Conservation (phyloP, 345 rosid species). For the Microcos paniculata region DNA sequence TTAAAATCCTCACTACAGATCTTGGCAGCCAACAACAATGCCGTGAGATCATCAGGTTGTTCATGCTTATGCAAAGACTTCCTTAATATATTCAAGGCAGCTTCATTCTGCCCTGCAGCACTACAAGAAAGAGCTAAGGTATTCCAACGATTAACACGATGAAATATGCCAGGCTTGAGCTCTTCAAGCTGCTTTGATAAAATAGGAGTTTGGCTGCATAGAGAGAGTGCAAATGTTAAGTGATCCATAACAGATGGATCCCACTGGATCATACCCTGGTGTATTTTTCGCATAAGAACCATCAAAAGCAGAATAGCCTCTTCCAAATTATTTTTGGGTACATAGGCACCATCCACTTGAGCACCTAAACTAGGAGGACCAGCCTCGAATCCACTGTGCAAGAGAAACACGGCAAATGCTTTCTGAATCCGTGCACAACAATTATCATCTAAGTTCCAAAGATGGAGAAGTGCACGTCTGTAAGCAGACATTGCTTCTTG, state of each 20-base stretch:
- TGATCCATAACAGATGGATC: constrained; percentile 88
- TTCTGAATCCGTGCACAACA: constrained; percentile 85
- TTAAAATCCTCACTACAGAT: constrained; percentile 67
- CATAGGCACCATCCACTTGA: constrained; percentile 74
- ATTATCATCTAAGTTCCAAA: constrained; percentile 79
- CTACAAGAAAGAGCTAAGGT: constrained; percentile 72
- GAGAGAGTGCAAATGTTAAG: constrained; percentile 66
- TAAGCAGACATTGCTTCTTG: constrained; percentile 75
- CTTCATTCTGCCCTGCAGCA: constrained; percentile 54
- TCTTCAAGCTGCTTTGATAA: constrained; percentile 82
- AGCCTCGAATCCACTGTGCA: constrained; percentile 88
- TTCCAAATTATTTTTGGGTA: constrained; percentile 86
- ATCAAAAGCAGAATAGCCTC: constrained; percentile 89
- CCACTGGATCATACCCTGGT: constrained; percentile 65
- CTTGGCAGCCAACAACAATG: constrained; percentile 80
- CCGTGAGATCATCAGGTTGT: constrained; percentile 63
- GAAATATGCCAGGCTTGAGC: constrained; percentile 73
- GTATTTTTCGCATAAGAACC: constrained; percentile 66
- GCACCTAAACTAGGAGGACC: constrained; percentile 72
- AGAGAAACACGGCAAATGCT: constrained; percentile 73
- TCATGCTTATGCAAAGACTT: constrained; percentile 86
- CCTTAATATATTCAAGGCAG: constrained; percentile 71
- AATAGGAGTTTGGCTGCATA: constrained; percentile 74
- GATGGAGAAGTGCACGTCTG: constrained; percentile 81
- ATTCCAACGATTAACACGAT: constrained; percentile 87